These are phyloP conservation scores for Cladorrhinum samala DNA, from an alignment of 495 filamentous ascomycete genomes.

Conservation along the genomic window DNA sequence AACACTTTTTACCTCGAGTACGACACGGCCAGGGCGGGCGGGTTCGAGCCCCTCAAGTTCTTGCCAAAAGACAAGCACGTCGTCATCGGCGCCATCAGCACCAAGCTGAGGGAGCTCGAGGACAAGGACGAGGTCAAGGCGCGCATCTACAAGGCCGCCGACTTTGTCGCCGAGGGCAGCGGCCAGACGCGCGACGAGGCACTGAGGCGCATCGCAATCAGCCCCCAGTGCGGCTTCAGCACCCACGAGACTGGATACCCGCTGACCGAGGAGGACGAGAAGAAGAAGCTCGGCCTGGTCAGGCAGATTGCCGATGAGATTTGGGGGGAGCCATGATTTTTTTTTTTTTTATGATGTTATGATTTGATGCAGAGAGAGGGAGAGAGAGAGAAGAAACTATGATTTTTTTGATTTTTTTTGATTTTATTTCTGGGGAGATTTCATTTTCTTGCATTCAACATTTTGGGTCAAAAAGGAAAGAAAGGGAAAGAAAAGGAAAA, in stretches of 20 bases:
- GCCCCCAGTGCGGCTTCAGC: constrained; percentile 77
- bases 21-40: constrained; percentile 67
- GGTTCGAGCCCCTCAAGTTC: constrained; percentile 70
- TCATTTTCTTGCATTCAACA: too few relatives aligned
- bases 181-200: constrained; percentile 58
- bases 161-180: constrained; percentile 64
- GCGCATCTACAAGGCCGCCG: constrained; percentile 60
- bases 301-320: constrained; percentile 65
- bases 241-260: constrained; percentile 64
- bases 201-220: constrained; percentile 61
- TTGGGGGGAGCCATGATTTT: constrained; percentile 55
- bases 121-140: constrained; percentile 67
- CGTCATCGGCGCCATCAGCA: constrained; percentile 68
- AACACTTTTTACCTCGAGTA: constrained; percentile 82
- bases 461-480: too few relatives aligned
- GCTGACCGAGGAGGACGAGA: constrained; percentile 59
- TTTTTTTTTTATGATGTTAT: too few relatives aligned
- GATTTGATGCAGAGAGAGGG: not conserved
- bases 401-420: not conserved
- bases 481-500: too few relatives aligned
- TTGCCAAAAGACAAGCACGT: constrained; percentile 70
- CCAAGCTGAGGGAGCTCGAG: constrained; percentile 67
- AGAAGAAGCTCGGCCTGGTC: constrained; percentile 61
- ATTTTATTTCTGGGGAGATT: too few relatives aligned
- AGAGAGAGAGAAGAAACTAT: not conserved